A percentile compares a stretch with the other conserved stretches of the same genome.
Conservation (phyloP, 345 rosid species). For the Salix arbutifolia region DNA sequence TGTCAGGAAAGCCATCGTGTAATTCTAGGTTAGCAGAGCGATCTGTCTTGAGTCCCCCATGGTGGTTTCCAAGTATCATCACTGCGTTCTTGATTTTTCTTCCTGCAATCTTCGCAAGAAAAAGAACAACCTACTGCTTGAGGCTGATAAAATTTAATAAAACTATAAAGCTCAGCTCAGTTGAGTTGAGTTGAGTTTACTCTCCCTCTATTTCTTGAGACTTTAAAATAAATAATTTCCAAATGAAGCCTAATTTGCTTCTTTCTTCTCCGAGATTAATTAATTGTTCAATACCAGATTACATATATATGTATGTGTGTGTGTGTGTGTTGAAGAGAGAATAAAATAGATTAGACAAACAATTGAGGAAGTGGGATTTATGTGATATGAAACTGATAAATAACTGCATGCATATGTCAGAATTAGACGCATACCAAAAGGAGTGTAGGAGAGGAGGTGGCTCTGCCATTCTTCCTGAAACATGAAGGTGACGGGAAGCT, state of each 20-base stretch:
- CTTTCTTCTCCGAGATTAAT: not conserved
- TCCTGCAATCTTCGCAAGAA: not conserved
- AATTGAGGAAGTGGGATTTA: too few relatives aligned
- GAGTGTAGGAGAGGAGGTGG: constrained; percentile 18
- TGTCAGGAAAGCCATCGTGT: not conserved
- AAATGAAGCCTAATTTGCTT: not conserved
- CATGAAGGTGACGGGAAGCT: constrained; percentile 50
- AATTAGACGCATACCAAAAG: constrained; percentile 37
- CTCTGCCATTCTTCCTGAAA: constrained; percentile 31
- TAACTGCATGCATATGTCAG: not conserved
- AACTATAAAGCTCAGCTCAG: not conserved
- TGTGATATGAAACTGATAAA: too few relatives aligned
- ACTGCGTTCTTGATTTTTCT: not conserved
- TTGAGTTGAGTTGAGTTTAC: not conserved
- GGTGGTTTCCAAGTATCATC: not conserved
- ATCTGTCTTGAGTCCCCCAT: not conserved
- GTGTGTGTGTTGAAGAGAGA: too few relatives aligned
- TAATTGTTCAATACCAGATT: not conserved
- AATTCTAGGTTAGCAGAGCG: not conserved
- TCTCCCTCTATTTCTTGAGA: not conserved
- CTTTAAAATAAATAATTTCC: not conserved
- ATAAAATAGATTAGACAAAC: too few relatives aligned
- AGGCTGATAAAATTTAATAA: not conserved
- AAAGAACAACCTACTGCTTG: not conserved
- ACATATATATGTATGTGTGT: too few relatives aligned